Conservation (phyloP, 495 filamentous ascomycete species). For the Wilcoxina mikolae region DNA sequence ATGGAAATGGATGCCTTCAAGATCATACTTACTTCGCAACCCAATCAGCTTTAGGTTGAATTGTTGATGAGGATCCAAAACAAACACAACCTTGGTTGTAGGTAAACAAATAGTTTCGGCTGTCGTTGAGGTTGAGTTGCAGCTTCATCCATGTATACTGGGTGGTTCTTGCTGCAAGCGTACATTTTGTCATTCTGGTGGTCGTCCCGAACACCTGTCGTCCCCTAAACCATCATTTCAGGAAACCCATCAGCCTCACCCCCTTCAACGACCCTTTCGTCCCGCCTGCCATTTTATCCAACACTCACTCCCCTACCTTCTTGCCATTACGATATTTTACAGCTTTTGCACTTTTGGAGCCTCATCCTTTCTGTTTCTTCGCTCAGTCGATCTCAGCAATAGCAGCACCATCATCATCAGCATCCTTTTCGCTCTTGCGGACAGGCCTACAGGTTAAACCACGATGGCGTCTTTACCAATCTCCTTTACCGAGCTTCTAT, state of each 20-base stretch:
- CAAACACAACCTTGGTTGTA: too few relatives aligned
- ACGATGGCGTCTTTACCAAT: constrained; percentile 72
- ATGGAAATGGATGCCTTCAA: too few relatives aligned
- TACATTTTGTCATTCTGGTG: neutral
- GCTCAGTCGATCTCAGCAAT: neutral
- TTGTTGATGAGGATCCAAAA: too few relatives aligned
- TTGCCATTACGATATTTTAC: neutral
- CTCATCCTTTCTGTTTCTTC: neutral
- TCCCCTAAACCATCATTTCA: neutral
- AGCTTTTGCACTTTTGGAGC: neutral
- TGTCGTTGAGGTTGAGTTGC: neutral
- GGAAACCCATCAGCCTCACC: constrained; percentile 1
- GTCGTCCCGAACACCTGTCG: neutral
- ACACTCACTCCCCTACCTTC: constrained; percentile 1
- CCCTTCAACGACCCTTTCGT: constrained; percentile 20
- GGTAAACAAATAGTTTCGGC: too few relatives aligned
- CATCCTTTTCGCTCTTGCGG: constrained; percentile 18
- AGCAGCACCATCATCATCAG: constrained; percentile 18
- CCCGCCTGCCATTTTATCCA: constrained; percentile 3
- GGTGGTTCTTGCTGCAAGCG: neutral
- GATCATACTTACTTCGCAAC: too few relatives aligned
- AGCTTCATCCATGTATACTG: neutral
- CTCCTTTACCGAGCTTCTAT: constrained; percentile 90
- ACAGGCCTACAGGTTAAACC: constrained; percentile 17
- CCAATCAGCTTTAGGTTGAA: too few relatives aligned